Base-by-base conservation (phyloP, 371 early-diverging fungal species). In the Choanephora cucurbitarum region DNA sequence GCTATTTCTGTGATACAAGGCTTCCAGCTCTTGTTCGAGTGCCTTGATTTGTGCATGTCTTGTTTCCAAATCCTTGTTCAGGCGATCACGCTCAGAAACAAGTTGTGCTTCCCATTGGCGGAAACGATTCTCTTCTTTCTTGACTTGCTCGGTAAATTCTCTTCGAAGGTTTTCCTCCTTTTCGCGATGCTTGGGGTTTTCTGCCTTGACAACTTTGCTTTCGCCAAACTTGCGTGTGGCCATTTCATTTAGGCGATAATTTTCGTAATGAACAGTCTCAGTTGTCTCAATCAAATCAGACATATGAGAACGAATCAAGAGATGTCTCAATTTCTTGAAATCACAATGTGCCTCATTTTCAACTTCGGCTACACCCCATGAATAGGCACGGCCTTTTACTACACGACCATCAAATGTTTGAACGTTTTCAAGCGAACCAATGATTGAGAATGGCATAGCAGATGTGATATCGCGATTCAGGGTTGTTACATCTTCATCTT, bases 51-150 rank as follows among this genome's bases (percentile, higher is more conserved):
- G 85, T 59, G 86, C 86, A 77, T 97, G 97, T 72, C 94, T 91
- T 47, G 85, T 75, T 76, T 98, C 99, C 55, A 98, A 79, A 63
- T 98, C 97, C 72, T 94, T 90, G 82, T 97, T 97, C 58, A 98
- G 79, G 56, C 95, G 89, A 74, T 96, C 97, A 48, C 99, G 87
- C 75, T 98, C 98, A 51, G 90, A 85, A 71, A 97, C 92, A 18
- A 98, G 83, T 57, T 83, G 89, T 68, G 93, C 91, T 71, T 95
- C 97, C 96, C 96, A 96, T 62, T 90, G 85, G 57, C 95, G 82
- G 83, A 96, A 96, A 42, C 95, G 72, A 69, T 83, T 86, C 79
- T 96, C 97, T 73, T 96, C 95, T 58, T 85, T 61, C 49, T 92
- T 83, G 48, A 95, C 95, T 70, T 95, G 93, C 71, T 96, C 95